These are phyloP conservation scores for Phytophthora capsici DNA, from an alignment of 352 stramenopile species.

Conservation along the genomic window DNA sequence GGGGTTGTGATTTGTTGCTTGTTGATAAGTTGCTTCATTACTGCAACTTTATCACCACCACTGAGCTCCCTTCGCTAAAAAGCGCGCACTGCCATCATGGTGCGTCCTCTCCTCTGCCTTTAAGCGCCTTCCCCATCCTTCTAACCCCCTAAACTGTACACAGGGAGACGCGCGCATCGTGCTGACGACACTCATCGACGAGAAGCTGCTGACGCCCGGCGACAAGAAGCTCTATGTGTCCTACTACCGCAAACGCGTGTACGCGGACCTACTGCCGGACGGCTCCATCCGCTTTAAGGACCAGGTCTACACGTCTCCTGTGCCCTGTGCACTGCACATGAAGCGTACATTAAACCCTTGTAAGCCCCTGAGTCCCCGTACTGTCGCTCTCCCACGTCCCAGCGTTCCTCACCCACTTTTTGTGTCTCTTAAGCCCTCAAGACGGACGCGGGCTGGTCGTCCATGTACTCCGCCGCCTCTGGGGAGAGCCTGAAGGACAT, in stretches of 20 bases:
- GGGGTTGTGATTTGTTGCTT: too few relatives aligned
- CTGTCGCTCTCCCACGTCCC: not conserved
- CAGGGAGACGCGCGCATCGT: constrained; percentile 73
- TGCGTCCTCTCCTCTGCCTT: not conserved
- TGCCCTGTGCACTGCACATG: constrained; percentile 79
- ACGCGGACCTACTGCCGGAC: constrained; percentile 75
- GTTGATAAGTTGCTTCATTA: too few relatives aligned
- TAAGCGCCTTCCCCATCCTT: not conserved
- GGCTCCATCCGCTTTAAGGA: constrained; percentile 83
- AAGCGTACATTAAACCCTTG: constrained; percentile 83
- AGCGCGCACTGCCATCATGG: constrained; percentile 21
- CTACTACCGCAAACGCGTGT: constrained; percentile 84
- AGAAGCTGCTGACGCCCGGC: constrained; percentile 69
- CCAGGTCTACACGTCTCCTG: constrained; percentile 74
- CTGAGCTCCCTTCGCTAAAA: not conserved
- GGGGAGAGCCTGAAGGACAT: constrained; percentile 84
- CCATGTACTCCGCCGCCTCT: constrained; percentile 71
- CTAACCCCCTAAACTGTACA: constrained; percentile 1
- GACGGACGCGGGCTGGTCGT: constrained; percentile 81
- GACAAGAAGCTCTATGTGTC: constrained; percentile 81
- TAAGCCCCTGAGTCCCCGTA: constrained; percentile 38
- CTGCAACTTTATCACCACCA: too few relatives aligned
- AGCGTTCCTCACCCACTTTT: not conserved
- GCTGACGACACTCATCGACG: constrained; percentile 67
- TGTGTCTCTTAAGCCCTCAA: constrained; percentile 51